Conservation (phyloP, 1,284 basidiomycete genomes). For the Athelia psychrophila region DNA sequence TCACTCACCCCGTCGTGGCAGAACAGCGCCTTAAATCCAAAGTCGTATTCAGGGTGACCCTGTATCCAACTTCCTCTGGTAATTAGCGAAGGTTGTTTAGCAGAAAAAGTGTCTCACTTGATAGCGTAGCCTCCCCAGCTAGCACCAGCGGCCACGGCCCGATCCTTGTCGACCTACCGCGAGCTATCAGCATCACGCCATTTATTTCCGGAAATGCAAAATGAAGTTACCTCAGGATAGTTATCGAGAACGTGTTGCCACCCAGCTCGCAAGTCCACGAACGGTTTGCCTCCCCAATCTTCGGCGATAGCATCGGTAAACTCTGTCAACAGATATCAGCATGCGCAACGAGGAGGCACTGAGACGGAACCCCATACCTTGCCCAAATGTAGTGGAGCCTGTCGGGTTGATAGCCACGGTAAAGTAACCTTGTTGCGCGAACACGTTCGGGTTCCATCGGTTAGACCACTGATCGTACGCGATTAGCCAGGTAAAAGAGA, state of each 20-base stretch:
- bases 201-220: background rate
- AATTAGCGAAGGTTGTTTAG: slow-evolving; percentile 9
- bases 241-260: slow-evolving; percentile 69
- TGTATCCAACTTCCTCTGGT: slow-evolving; percentile 77
- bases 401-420: slow-evolving; percentile 86
- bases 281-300: slow-evolving; percentile 88
- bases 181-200: background rate
- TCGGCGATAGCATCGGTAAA: slow-evolving; percentile 78
- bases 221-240: slow-evolving; percentile 63
- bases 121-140: slow-evolving; percentile 84
- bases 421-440: slow-evolving; percentile 83
- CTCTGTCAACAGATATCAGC: slow-evolving; percentile 36
- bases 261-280: slow-evolving; percentile 75
- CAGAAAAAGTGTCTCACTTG: slow-evolving; percentile 47
- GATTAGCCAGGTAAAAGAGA: too few relatives aligned
- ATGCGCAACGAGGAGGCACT: background rate
- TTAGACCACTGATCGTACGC: slow-evolving; percentile 64
- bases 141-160: slow-evolving; percentile 79
- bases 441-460: slow-evolving; percentile 87
- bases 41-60: slow-evolving; percentile 83
- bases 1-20: slow-evolving; percentile 80
- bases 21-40: slow-evolving; percentile 87
- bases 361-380: slow-evolving; percentile 42
- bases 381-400: slow-evolving; percentile 86
- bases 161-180: slow-evolving; percentile 75